Base-by-base conservation (phyloP, 768 basidiomycete species). In the Leccinum arenicola region DNA sequence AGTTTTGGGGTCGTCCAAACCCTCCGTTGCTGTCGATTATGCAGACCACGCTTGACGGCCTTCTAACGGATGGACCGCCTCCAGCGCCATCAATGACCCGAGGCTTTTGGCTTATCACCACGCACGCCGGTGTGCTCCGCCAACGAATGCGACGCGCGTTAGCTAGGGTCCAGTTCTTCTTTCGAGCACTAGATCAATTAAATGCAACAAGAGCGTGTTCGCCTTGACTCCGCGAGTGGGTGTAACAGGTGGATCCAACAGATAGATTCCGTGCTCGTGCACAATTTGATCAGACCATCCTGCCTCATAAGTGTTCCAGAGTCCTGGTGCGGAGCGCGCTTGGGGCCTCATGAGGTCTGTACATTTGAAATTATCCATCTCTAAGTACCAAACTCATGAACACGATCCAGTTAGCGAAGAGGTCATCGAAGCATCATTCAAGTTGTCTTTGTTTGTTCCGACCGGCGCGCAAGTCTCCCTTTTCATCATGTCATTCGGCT, bases 1-100 rank as follows among this genome's bases (percentile, higher is more conserved):
- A 73, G 73, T 65, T 72, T 74, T 74, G 62, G 71, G 71, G 71
- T 66, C 60, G 52, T 55, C 29, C 50, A 49, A 54, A 56, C n/a
- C 21, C 58, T 51, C 59, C 64, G 58, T 60, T 57, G 40, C 36
- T 15, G 53, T 51, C 15, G 29, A 56, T 47, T 51, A 17, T 19
- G 21, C 50, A 49, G 15, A 35, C 29, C 59, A 66, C 35, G 33
- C 33, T 4, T 48, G 54, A 21, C 14, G 49, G 49, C 40, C 52
- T 33, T 33, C 12, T 40, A 51, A 38, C 38, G 53, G 4, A 19
- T 31, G 29, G 31, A 40, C 36, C 31, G 45, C 17, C 52, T 40
- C 38, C 21, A 23, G 27, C 27, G 47, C 55, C 53, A 50, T 59
- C 33, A 19, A 33, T 45, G 19, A 11, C 33, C 50, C 53, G 40